Conservation (phyloP, 148 eudicot species). For the Fagopyrum esculentum region DNA sequence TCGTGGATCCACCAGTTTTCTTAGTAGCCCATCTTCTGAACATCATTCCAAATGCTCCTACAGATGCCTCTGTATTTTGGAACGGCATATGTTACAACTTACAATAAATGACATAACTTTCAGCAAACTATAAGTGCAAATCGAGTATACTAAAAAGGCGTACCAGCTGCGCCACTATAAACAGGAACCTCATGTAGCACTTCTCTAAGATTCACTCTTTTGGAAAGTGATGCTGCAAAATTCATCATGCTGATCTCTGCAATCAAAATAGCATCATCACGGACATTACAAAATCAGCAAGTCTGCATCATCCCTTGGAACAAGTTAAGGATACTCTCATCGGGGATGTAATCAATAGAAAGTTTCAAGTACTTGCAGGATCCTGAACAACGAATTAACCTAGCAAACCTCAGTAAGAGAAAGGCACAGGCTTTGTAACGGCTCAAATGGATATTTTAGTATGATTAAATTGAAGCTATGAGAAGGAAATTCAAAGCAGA, state of each 20-base stretch:
- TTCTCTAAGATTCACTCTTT: constrained; percentile 37
- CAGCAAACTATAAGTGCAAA: neutral
- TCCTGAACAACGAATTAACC: neutral
- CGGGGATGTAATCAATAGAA: neutral
- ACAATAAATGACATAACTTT: neutral
- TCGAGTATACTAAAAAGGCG: neutral
- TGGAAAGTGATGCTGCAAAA: constrained; percentile 39
- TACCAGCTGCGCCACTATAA: constrained; percentile 42
- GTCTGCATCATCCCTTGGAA: neutral
- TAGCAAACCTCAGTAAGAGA: neutral
- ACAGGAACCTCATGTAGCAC: constrained; percentile 37
- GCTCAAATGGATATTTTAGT: neutral
- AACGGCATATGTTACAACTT: neutral
- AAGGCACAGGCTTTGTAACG: neutral
- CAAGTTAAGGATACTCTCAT: neutral
- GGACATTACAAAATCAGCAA: neutral
- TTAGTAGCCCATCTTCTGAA: constrained; percentile 83
- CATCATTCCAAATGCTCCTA: constrained; percentile 47
- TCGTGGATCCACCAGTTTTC: constrained; percentile 73
- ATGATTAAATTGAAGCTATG: neutral
- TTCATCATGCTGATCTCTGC: constrained; percentile 28
- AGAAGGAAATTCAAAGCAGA: neutral
- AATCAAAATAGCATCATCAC: neutral
- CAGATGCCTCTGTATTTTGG: constrained; percentile 37
- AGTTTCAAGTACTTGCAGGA: neutral